Base-by-base conservation (phyloP, 305 asterid genomes). In the Fraxinus nigra region DNA sequence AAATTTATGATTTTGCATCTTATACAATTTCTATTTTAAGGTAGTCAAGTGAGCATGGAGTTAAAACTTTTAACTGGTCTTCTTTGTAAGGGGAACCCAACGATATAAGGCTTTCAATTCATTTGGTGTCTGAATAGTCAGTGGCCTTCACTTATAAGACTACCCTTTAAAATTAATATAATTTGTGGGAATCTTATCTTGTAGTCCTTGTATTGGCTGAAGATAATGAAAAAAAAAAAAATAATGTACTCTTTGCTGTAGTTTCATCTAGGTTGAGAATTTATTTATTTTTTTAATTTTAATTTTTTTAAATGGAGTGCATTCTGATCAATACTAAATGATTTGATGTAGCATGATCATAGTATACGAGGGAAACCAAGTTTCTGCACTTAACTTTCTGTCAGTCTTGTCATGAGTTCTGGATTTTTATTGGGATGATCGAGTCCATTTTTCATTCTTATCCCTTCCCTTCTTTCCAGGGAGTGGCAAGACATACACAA, bases 401-500 rank as follows among this genome's bases (percentile, higher is more conserved):
- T 33, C 20, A 22, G 73, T 79, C 65, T 32, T 73, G 26, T 82
- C 72, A 18, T 28, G 26, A n/a, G 14, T 33, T 7, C 35, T 73
- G 48, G 59, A 72, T 54, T 54, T 8, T 67, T 30, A 38, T 59
- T 18, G 3, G 70, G 75, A 79, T 79, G 26, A 16, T 14, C 13
- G 18, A 40, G 24, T 69, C 20, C 56, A 34, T 33, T 81, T 76
- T 30, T 79, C 35, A 11, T 54, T 67, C 67, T 75, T 78, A 48
- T 75, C 35, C 46, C 76, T 79, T 63, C 28, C 43, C 70, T 37
- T 63, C 18, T 72, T 73, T 78, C 75, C 88, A 97, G 98, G 99
- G 80, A 97, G 99, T 91, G 99, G 99, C 77, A 97, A 97, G 91
- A 97, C 98, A 76, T 97, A 87, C 88, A 97, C 98, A 61, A 97